Conservation (phyloP, 306 rosid genomes). For the Sechiopsis laciniata region DNA sequence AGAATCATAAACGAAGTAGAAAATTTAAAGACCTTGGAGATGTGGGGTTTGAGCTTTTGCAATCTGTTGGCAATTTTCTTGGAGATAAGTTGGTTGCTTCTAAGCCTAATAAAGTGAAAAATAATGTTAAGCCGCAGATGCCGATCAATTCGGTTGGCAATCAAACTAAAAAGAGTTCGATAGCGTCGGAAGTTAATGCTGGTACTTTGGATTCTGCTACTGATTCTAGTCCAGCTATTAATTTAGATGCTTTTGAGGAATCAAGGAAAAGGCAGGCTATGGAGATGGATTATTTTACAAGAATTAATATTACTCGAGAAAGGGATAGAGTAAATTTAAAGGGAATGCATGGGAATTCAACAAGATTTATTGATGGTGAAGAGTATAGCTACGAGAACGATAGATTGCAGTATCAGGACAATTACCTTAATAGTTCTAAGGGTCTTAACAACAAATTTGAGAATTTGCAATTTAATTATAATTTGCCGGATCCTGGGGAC, state of each 20-base stretch:
- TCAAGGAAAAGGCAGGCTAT: constrained; percentile 26
- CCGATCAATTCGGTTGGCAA: constrained; percentile 27
- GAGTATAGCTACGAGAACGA: constrained; percentile 36
- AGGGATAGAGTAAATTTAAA: constrained; percentile 29
- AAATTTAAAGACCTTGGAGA: constrained; percentile 56
- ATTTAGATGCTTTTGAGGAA: constrained; percentile 32
- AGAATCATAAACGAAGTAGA: constrained; percentile 45
- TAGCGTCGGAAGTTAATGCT: constrained; percentile 27
- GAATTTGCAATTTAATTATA: too few species aligned
- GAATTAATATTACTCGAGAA: constrained; percentile 25
- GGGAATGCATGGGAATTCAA: constrained; percentile 25
- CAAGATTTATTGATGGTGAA: constrained; percentile 26
- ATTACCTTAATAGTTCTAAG: too few species aligned
- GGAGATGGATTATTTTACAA: constrained; percentile 31
- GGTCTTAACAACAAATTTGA: too few species aligned
- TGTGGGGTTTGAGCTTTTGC: constrained; percentile 49
- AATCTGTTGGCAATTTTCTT: constrained; percentile 50
- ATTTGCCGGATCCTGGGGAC: too few species aligned
- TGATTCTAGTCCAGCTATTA: constrained; percentile 27
- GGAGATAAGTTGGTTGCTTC: constrained; percentile 43
- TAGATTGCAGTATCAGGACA: too few species aligned
- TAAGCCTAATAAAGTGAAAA: constrained; percentile 42
- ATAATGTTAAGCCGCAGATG: constrained; percentile 37
- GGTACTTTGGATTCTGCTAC: constrained; percentile 36
- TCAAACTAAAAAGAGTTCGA: constrained; percentile 30